Evolutionary conservation across 129 eudicot genomes (phyloP), one percentile per base, ranked within the genome.

Genomic region (Lactuca saligna): DNA sequence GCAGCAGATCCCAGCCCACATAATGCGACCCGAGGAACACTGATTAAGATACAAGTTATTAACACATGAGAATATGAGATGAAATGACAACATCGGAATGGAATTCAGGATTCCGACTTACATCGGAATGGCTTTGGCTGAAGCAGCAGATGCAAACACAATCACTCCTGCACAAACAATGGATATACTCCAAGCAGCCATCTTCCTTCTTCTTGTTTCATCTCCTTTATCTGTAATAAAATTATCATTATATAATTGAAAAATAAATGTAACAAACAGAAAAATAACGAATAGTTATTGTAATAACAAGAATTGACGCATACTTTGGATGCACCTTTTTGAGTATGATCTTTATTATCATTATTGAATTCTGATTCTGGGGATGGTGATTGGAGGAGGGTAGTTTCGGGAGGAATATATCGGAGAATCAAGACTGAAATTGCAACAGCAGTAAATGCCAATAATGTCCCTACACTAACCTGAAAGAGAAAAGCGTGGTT

Each of bases 391-490:
- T 63, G 80, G 29, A 64, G 39, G 7, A 54, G 66, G 63, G 57
- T 80, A 67, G 56, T 65, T 16, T 79, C 74, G 12, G 90, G 90
- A 8, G 90, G 90, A 68, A 73, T 75, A 65, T 85, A 85, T 79
- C 90, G 61, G 72, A 82, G 79, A 48, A 85, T 72, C 32, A 85
- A 69, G 64, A 85, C 74, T 64, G 90, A 85, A 58, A 82, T 73
- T 61, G 90, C 86, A 63, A 85, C 90, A 17, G 82, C 78, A 1
- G 90, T 79, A 65, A 85, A 85, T 49, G 87, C 90, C 68, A 85
- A 48, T 69, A 85, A 62, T 58, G 90, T 85, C 54, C 90, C 90
- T 69, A 85, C 90, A 32, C 87, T 82, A 61, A 82, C 87, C 87
- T 82, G 81, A 63, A 63, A 16, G 64, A 77, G 54, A 39, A 56